These are phyloP conservation scores for Simmondsia chinensis DNA, from an alignment of 148 eudicot genomes.

Conservation along the genomic window DNA sequence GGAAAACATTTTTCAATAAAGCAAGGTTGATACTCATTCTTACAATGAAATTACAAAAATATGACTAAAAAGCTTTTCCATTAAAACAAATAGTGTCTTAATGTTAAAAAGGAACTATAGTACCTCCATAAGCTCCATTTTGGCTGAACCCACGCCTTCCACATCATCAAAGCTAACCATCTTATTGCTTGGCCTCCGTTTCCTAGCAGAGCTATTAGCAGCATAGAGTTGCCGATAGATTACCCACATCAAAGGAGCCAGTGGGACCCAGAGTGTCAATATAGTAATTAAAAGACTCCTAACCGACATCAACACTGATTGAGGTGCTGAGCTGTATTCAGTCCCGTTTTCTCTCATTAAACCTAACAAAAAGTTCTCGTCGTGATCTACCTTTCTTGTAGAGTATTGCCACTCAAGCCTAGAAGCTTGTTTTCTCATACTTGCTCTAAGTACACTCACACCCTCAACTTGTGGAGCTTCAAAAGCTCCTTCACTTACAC, in stretches of 20 bases:
- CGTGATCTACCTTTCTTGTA: constrained; percentile 80
- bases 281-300: constrained; percentile 67
- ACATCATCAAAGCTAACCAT: constrained; percentile 81
- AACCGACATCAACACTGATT: constrained; percentile 50
- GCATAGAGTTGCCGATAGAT: constrained; percentile 84
- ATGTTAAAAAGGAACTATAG: constrained; percentile 6
- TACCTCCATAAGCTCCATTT: constrained; percentile 99
- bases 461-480: constrained; percentile 5
- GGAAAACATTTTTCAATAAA: too few species aligned
- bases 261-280: constrained; percentile 79
- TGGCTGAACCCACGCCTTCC: constrained; percentile 94
- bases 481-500: constrained; percentile 7
- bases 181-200: constrained; percentile 55
- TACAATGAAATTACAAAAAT: too few species aligned
- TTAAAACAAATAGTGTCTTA: too few species aligned
- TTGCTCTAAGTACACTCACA: constrained; percentile 16
- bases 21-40: too few species aligned
- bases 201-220: constrained; percentile 71
- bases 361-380: constrained; percentile 68
- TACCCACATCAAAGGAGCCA: constrained; percentile 88
- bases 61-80: too few species aligned
- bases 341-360: constrained; percentile 79
- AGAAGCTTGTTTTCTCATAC: constrained; percentile 19
- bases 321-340: constrained; percentile 79
- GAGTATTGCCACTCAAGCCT: constrained; percentile 64